Evolutionary conservation across 2,329 filamentous ascomycete genomes (phyloP).

Genomic region (Alternaria brassicicola): DNA sequence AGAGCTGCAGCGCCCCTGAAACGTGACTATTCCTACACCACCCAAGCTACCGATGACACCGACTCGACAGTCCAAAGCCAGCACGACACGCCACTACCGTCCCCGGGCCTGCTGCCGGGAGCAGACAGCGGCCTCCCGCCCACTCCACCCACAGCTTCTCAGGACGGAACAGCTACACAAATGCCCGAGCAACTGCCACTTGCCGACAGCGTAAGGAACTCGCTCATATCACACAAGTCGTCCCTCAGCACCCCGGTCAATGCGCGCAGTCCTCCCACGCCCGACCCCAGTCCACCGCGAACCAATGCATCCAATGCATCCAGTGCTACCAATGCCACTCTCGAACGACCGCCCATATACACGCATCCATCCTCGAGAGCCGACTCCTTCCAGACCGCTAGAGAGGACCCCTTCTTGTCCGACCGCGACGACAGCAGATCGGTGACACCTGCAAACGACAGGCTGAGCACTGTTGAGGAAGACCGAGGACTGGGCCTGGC

Average conservation of each 20-base stretch:
- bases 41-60: constrained; percentile 42
- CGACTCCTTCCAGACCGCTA: constrained; percentile 56
- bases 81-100: constrained; percentile 37
- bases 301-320: constrained; percentile 32
- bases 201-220: constrained; percentile 49
- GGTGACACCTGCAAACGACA: constrained; percentile 34
- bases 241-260: constrained; percentile 51
- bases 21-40: constrained; percentile 18
- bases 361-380: constrained; percentile 51
- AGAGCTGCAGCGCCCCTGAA: constrained; percentile 34
- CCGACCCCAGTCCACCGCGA: constrained; percentile 47
- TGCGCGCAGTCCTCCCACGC: constrained; percentile 49
- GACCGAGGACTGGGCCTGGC: constrained; percentile 45
- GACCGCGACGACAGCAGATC: constrained; percentile 41
- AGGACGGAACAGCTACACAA: constrained; percentile 34
- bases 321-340: constrained; percentile 7
- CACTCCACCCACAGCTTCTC: constrained; percentile 52
- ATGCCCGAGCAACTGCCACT: constrained; percentile 39
- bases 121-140: constrained; percentile 52
- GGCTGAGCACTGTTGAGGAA: constrained; percentile 40
- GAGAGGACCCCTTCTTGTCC: constrained; percentile 49
- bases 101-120: constrained; percentile 31
- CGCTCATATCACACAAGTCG: constrained; percentile 49
- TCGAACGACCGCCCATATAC: constrained; percentile 36
- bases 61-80: constrained; percentile 32